Evolutionary conservation across 2,329 filamentous ascomycete species (phyloP), one percentile per base, ranked within the genome.

Genomic region (Sclerotinia borealis): DNA sequence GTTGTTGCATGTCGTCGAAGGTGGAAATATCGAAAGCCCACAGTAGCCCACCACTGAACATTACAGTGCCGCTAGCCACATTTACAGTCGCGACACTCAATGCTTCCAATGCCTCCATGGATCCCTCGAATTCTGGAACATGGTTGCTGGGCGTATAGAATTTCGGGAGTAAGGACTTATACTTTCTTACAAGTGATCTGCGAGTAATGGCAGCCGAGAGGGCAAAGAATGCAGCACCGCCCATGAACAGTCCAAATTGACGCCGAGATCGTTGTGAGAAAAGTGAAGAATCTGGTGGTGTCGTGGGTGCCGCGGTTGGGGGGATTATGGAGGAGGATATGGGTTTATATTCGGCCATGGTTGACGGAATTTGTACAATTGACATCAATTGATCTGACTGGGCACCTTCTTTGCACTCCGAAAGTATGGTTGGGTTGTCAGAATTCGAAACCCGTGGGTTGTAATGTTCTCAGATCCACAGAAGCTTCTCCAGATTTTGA

Each of bases 31-130:
- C 89, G 65, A 95, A 85, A 0, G 85, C 87, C 82, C 89, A 96
- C 66, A 91, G 80, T 13, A 87, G 75, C 0, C 89, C 92, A 4
- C 93, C 95, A 0, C 85, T 81, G 10, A 83, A 77, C 82, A 96
- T 85, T 75, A 96, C 85, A 0, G 83, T 87, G 56, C 95, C 84
- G 70, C 87, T 90, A 37, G 87, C 72, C 15, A 95, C 91, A 71
- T 96, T 96, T 69, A 97, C 82, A 0, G 93, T 96, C 0, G 93
- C 95, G 41, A 97, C 79, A 55, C 88, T 90, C 27, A 99, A 79
- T 0, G 93, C 93, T 76, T 96, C 90, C 39, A 89, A 77, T 0
- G 93, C 93, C 67, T 97, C 88, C 45, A 89, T 74, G 1, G 85
- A 82, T 9, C 87, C 86, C 71, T 88, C 88, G 34, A 85, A 81